phyloP scores from a whole-genome alignment of 2,329 filamentous ascomycete species.

The Furcasterigmium furcatum region DNA sequence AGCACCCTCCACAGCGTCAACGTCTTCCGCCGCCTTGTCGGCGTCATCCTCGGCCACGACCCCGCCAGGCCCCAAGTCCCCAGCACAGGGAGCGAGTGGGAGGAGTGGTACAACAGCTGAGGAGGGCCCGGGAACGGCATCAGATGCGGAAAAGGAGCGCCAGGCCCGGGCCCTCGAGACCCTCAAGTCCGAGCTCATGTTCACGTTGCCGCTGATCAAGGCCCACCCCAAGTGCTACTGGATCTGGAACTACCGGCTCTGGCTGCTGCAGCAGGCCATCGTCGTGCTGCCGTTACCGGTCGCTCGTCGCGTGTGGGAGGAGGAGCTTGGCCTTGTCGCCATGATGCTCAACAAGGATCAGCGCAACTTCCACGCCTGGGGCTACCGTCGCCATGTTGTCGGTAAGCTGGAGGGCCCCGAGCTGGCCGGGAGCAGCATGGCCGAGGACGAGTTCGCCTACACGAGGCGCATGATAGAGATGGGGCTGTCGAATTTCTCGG shows the following conservation, averaged over 20 bases:
- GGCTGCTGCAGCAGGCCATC: slow-evolving; percentile 75
- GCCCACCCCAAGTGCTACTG: slow-evolving; percentile 97
- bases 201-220: slow-evolving; percentile 79
- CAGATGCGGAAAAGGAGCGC: slow-evolving; percentile 15
- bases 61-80: slow-evolving; percentile 42
- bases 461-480: slow-evolving; percentile 81
- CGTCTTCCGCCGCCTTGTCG: slow-evolving; percentile 59
- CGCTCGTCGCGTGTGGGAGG: slow-evolving; percentile 72
- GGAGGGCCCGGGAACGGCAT: background rate
- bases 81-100: slow-evolving; percentile 35
- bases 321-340: slow-evolving; percentile 75
- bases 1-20: slow-evolving; percentile 54
- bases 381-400: slow-evolving; percentile 79
- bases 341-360: slow-evolving; percentile 88
- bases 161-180: slow-evolving; percentile 45
- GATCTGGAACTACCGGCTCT: slow-evolving; percentile 96
- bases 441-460: slow-evolving; percentile 80
- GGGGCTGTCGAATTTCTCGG: slow-evolving; percentile 95
- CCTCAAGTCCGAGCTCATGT: slow-evolving; percentile 64
- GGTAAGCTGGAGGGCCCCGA: slow-evolving; percentile 63
- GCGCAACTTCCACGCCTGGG: slow-evolving; percentile 96
- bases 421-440: slow-evolving; percentile 59
- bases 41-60: slow-evolving; percentile 49
- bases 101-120: slow-evolving; percentile 54
- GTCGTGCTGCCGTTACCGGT: slow-evolving; percentile 51